Evolutionary conservation across 192 early-diverging fungal genomes (phyloP).

Genomic region (Powellomyces hirtus): DNA sequence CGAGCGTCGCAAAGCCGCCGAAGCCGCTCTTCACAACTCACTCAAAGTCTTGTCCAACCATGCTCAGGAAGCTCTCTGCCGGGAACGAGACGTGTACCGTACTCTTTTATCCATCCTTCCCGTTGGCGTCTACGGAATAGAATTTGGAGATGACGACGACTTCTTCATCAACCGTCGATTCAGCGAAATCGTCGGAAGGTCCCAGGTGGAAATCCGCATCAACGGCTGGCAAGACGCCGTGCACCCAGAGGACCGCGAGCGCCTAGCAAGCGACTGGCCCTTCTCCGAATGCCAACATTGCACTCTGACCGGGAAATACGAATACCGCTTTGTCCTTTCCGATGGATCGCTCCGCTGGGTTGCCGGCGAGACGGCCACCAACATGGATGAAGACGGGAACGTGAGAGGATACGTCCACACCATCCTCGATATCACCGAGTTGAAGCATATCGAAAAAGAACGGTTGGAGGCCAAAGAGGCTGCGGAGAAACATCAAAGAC

Average conservation of each 20-base stretch:
- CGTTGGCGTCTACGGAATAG: conserved; percentile 7
- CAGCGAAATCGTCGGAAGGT: conserved; percentile 8
- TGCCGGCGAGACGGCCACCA: conserved; percentile 6
- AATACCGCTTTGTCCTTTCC: conserved; percentile 6
- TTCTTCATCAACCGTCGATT: conserved; percentile 12
- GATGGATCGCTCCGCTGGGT: conserved; percentile 17
- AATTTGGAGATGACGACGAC: conserved; percentile 9
- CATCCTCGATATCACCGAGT: conserved; percentile 15
- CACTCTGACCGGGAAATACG: not conserved
- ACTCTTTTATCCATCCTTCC: conserved; percentile 6
- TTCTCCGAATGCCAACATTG: not conserved
- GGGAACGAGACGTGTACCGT: conserved; percentile 1
- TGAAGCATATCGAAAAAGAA: conserved; percentile 8
- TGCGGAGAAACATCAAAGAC: conserved; percentile 25
- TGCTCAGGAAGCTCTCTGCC: conserved; percentile 10
- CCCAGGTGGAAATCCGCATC: not conserved
- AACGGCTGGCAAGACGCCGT: conserved; percentile 7
- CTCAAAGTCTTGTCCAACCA: conserved; percentile 8
- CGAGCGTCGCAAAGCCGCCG: conserved; percentile 7
- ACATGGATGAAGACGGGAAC: not conserved
- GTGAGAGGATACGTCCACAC: conserved; percentile 14
- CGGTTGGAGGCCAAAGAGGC: conserved; percentile 22
- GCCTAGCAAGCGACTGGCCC: not conserved
- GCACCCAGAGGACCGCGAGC: not conserved
- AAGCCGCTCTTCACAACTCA: not conserved